Percentiles rank a stretch among this genome's conserved stretches.
These are phyloP conservation scores for Gossypium thurberi DNA, from an alignment of 345 rosid species.

Conservation along the genomic window DNA sequence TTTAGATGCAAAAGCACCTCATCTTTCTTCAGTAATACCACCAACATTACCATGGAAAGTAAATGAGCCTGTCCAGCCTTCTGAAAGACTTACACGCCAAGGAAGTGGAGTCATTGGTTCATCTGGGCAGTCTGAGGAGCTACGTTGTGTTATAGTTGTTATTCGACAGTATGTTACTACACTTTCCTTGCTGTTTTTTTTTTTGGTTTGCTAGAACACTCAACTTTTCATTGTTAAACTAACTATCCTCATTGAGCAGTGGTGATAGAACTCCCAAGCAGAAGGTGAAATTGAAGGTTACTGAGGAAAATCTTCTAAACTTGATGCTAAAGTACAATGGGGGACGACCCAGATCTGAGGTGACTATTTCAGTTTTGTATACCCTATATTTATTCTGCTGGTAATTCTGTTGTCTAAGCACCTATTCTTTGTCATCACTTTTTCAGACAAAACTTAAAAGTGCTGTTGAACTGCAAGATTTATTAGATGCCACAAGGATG, in stretches of 20 bases:
- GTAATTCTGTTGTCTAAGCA: constrained; percentile 1
- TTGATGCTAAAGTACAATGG: constrained; percentile 98
- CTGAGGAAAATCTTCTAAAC: constrained; percentile 90
- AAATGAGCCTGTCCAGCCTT: constrained; percentile 67
- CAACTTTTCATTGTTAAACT: background rate
- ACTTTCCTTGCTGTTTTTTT: background rate
- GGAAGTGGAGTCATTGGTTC: constrained; percentile 95
- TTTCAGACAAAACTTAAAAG: constrained; percentile 95
- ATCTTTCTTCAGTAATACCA: constrained; percentile 85
- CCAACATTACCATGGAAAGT: constrained; percentile 91
- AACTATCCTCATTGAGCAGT: constrained; percentile 33
- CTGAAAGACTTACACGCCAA: constrained; percentile 89
- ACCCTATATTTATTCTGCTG: background rate
- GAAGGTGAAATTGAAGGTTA: constrained; percentile 95
- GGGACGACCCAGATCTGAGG: constrained; percentile 90
- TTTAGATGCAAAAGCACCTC: constrained; percentile 99
- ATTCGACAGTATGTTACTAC: constrained; percentile 80
- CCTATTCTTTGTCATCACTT: constrained; percentile 11
- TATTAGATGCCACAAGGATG: constrained; percentile 94
- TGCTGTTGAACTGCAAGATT: constrained; percentile 94
- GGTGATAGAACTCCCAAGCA: constrained; percentile 99
- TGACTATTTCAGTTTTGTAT: constrained; percentile 15
- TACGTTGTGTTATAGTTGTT: constrained; percentile 92
- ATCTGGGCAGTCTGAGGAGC: constrained; percentile 95
- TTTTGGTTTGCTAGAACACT: background rate